Conservation (phyloP, 2,329 filamentous ascomycete species). For the Albophoma yamanashiensis region DNA sequence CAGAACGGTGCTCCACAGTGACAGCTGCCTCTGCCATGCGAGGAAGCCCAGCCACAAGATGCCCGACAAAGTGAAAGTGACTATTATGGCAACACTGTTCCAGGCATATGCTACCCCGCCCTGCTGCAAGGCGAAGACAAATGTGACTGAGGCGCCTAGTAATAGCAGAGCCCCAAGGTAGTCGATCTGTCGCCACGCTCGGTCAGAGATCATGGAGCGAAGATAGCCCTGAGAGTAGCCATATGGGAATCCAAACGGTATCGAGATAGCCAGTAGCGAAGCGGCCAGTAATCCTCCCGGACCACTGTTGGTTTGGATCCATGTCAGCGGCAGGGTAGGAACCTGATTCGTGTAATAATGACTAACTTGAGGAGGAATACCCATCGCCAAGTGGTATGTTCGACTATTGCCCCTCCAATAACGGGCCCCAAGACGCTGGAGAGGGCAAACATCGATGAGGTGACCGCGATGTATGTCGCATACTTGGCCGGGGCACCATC, state of each 20-base stretch:
- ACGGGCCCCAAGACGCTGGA: background rate
- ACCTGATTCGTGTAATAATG: background rate
- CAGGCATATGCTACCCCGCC: background rate
- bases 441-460: background rate
- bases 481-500: background rate
- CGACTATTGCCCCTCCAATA: background rate
- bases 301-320: background rate
- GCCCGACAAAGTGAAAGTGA: background rate
- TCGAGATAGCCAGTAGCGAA: background rate
- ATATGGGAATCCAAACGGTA: background rate
- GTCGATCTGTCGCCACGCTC: background rate
- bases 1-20: background rate
- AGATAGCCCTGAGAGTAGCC: background rate
- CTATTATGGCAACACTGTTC: background rate
- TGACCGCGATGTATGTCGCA: background rate
- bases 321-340: background rate
- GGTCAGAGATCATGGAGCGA: background rate
- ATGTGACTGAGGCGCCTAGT: background rate
- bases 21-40: background rate
- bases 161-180: background rate
- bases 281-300: background rate
- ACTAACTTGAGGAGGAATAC: background rate
- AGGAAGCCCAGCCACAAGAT: background rate
- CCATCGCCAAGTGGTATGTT: background rate
- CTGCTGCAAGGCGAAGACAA: background rate